Percentiles rank a stretch among this genome's conserved stretches.
Evolutionary conservation across 805 yeast species (phyloP).

Genomic region (Myxozyma nipponensis): DNA sequence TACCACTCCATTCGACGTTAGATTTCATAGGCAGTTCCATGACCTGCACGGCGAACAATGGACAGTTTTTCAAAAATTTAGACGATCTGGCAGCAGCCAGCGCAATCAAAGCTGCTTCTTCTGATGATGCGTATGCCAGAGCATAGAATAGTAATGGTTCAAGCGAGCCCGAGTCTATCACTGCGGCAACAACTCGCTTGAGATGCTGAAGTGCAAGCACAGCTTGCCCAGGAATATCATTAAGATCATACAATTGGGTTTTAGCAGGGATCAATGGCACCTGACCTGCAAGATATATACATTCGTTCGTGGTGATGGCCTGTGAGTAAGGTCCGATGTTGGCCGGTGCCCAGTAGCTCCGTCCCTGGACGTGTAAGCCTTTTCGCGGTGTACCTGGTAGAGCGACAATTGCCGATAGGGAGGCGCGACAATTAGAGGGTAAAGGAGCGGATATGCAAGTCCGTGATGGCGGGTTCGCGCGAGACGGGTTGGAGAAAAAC

Average conservation of each 20-base stretch:
- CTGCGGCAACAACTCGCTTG: conserved; percentile 54
- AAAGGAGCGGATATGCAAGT: conserved; percentile 69
- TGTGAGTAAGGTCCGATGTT: conserved; percentile 98
- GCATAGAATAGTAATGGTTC: conserved; percentile 55
- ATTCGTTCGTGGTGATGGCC: conserved; percentile 52
- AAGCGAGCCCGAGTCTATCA: conserved; percentile 40
- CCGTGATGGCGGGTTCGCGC: conserved; percentile 80
- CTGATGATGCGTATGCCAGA: conserved; percentile 34
- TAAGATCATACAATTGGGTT: conserved; percentile 48
- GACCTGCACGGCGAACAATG: conserved; percentile 53
- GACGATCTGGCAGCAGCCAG: conserved; percentile 14
- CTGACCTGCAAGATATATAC: conserved; percentile 79
- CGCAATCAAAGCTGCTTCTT: conserved; percentile 36
- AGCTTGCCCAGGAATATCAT: conserved; percentile 39
- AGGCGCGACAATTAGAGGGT: conserved; percentile 42
- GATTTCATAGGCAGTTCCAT: conserved; percentile 60
- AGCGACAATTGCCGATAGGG: conserved; percentile 56
- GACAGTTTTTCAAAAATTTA: conserved; percentile 12
- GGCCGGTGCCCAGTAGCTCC: conserved; percentile 98
- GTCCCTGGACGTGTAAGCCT: conserved; percentile 87
- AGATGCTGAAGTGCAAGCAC: conserved; percentile 72
- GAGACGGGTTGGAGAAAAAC: conserved; percentile 43
- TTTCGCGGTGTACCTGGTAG: conserved; percentile 40
- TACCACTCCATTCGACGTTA: conserved; percentile 71
- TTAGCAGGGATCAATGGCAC: conserved; percentile 75